These are phyloP conservation scores for Pleomassaria siparia DNA, from an alignment of 2,329 filamentous ascomycete genomes.

Conservation along the genomic window DNA sequence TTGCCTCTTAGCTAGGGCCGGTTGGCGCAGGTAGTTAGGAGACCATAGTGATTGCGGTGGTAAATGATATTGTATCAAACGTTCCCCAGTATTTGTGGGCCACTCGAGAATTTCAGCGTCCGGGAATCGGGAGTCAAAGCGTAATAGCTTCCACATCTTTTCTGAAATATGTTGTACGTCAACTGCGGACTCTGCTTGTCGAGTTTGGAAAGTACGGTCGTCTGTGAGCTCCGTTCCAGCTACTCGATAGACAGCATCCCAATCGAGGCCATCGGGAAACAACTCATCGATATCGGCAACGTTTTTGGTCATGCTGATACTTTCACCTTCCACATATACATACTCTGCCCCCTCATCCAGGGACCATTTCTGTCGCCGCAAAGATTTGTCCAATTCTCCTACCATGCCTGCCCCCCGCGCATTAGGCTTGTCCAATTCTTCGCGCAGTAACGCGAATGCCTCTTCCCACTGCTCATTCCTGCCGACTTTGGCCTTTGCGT, in stretches of 20 bases:
- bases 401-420: background rate
- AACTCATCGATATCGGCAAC: conserved; percentile 16
- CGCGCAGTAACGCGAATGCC: conserved; percentile 59
- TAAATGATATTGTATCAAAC: conserved; percentile 32
- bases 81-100: conserved; percentile 45
- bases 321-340: background rate
- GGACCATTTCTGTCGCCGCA: background rate
- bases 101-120: conserved; percentile 31
- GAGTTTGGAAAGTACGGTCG: conserved; percentile 17
- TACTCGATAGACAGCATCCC: conserved; percentile 17
- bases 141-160: conserved; percentile 29
- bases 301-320: conserved; percentile 3
- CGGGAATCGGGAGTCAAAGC: conserved; percentile 31
- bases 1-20: conserved; percentile 35
- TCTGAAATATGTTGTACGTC: conserved; percentile 16
- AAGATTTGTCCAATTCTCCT: background rate
- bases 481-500: conserved; percentile 61
- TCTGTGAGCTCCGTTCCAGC: conserved; percentile 31
- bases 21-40: conserved; percentile 28
- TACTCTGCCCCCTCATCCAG: background rate
- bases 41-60: conserved; percentile 52
- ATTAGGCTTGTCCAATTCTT: conserved; percentile 16
- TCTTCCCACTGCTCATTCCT: conserved; percentile 63
- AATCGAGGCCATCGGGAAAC: conserved; percentile 21
- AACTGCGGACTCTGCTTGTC: conserved; percentile 12